Base-by-base conservation (phyloP, 176 grass and related monocot species). In the Rhynchospora breviuscula region DNA sequence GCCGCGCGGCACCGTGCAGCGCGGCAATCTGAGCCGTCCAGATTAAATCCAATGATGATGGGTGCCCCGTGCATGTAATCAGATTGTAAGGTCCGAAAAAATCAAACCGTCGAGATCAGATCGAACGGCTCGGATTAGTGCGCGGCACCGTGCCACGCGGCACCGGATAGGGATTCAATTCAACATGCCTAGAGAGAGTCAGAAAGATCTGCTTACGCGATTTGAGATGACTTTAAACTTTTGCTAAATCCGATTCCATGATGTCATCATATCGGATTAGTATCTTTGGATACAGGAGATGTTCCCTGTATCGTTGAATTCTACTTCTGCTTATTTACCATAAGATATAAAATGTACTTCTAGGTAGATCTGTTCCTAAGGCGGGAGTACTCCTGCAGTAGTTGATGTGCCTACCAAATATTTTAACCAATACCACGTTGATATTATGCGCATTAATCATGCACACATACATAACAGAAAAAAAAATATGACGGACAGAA, bases 201-300 rank as follows among this genome's bases (percentile, higher is more conserved):
- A n/a, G n/a, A 52, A 52, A 11, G 7, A 52, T 26, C 13, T 15
- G 12, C 63, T 33, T 10, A 66, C 25, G 31, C 12, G 21, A 33
- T 66, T 12, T 26, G 12, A 13, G 23, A 65, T 29, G 26, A 31
- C 63, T 31, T 45, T 11, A 52, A 52, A 52, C 49, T 52, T 1
- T 11, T n/a, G 33, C 35, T 18, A 46, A 45, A 70, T n/a, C 67
- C 14, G 67, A 70, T 70, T 45, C 67, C 17, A 35, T 70, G 64
- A 67, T 70, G 67, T 70, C 67, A 70, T 70, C 67, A 45, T 70
- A 45, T 70, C 35, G 5, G 35, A 69, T 44, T 69, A 11, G 66
- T 18, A 69, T 69, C 66, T 44, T 69, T 13, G 15, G 26, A 69
- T 18, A 29, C 26, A 29, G 26, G 26, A 29, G 26, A 29, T 29